phyloP scores from a whole-genome alignment of 2,329 filamentous ascomycete genomes.

The Stachybotrys echinatus region DNA sequence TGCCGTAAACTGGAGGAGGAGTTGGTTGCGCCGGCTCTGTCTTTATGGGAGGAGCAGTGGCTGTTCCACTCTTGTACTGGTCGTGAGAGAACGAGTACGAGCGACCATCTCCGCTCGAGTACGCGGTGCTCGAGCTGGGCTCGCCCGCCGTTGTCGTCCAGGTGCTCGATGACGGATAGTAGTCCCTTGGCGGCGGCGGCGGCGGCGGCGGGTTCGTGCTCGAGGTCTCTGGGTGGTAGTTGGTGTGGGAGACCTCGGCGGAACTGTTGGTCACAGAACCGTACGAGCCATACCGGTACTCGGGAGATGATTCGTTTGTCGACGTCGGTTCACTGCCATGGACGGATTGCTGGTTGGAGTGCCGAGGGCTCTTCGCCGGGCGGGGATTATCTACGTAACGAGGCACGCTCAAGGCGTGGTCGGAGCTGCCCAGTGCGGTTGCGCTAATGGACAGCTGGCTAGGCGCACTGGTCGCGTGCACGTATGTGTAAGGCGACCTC shows the following conservation, averaged over 20 bases:
- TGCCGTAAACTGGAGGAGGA: conserved; percentile 33
- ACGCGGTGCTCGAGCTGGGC: conserved; percentile 35
- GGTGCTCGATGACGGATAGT: conserved; percentile 45
- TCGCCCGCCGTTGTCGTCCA: conserved; percentile 50
- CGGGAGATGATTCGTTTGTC: conserved; percentile 42
- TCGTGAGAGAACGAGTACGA: conserved; percentile 44
- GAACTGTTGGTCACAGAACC: conserved; percentile 19
- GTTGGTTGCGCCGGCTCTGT: conserved; percentile 31
- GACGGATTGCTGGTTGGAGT: conserved; percentile 48
- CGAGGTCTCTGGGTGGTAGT: conserved; percentile 24
- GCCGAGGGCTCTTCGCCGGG: conserved; percentile 51
- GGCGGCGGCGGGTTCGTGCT: conserved; percentile 11
- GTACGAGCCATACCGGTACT: conserved; percentile 52
- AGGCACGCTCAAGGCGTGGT: conserved; percentile 46
- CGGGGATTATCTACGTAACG: conserved; percentile 54
- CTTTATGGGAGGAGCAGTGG: conserved; percentile 21
- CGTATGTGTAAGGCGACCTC: conserved; percentile 51
- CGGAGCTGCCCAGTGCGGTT: conserved; percentile 27
- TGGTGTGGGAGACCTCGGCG: conserved; percentile 23
- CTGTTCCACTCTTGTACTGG: conserved; percentile 34
- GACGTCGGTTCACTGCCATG: conserved; percentile 43
- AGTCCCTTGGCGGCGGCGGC: conserved; percentile 38
- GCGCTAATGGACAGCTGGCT: conserved; percentile 41
- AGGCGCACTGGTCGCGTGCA: conserved; percentile 43
- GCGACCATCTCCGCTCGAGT: conserved; percentile 38